Percentiles rank a stretch among this genome's conserved stretches.
Conservation (phyloP, 495 filamentous ascomycete genomes). For the Tuber melanosporum region DNA sequence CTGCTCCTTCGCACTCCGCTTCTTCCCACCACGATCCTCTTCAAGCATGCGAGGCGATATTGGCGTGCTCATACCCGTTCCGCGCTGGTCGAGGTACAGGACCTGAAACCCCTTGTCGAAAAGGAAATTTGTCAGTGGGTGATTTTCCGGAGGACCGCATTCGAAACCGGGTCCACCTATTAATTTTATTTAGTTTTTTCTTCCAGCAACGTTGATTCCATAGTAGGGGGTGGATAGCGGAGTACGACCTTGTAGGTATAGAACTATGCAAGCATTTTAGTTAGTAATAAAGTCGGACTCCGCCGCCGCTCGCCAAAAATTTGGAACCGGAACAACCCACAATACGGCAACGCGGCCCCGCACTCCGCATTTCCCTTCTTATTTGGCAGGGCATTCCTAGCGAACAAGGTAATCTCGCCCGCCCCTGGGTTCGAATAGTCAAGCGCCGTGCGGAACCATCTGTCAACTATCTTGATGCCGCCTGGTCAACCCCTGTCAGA, state of each 20-base stretch:
- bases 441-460: slow-evolving; percentile 39
- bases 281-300: neutral
- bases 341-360: slow-evolving; percentile 31
- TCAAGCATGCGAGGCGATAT: slow-evolving; percentile 63
- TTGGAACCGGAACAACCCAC: slow-evolving; percentile 16
- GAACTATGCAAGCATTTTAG: neutral
- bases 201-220: neutral
- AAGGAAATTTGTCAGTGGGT: slow-evolving; percentile 57
- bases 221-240: neutral
- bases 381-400: slow-evolving; percentile 32
- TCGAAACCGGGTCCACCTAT: slow-evolving; percentile 70
- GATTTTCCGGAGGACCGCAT: slow-evolving; percentile 64
- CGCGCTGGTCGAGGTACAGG: slow-evolving; percentile 79
- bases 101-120: slow-evolving; percentile 79
- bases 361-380: slow-evolving; percentile 33
- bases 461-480: slow-evolving; percentile 36
- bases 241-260: neutral
- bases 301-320: neutral
- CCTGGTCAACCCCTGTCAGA: slow-evolving; percentile 15
- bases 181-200: neutral
- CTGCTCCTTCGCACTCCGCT: slow-evolving; percentile 49
- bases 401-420: slow-evolving; percentile 31
- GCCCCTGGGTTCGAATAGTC: slow-evolving; percentile 25
- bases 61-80: slow-evolving; percentile 76
- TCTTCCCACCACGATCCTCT: slow-evolving; percentile 43